Conservation (phyloP, 1,284 basidiomycete genomes). For the Ustilago hordei region DNA sequence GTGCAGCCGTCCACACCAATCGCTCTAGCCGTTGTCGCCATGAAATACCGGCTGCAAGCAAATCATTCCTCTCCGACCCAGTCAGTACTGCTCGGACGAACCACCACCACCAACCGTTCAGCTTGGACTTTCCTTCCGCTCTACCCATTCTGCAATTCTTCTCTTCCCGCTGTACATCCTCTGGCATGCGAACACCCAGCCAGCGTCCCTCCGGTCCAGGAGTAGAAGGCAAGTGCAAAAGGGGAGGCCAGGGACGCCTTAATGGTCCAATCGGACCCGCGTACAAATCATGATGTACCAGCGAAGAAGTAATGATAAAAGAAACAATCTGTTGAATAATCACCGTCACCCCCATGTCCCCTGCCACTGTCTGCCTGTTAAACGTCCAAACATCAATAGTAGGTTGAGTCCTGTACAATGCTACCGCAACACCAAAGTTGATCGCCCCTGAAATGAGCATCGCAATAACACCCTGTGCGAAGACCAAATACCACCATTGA, state of each 20-base stretch:
- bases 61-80: conserved; percentile 60
- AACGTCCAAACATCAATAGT: conserved; percentile 60
- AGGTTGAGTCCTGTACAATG: conserved; percentile 48
- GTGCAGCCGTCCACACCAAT: conserved; percentile 60
- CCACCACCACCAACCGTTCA: conserved; percentile 54
- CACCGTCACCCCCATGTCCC: conserved; percentile 67
- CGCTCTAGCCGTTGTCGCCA: conserved; percentile 56
- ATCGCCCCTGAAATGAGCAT: conserved; percentile 57
- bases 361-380: conserved; percentile 59
- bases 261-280: conserved; percentile 56
- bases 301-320: conserved; percentile 60
- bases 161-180: conserved; percentile 42
- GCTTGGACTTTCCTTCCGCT: conserved; percentile 22
- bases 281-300: conserved; percentile 59
- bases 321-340: conserved; percentile 65
- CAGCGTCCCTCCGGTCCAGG: conserved; percentile 46
- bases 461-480: conserved; percentile 40
- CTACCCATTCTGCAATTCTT: conserved; percentile 52
- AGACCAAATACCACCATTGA: conserved; percentile 51
- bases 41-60: conserved; percentile 52
- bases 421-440: conserved; percentile 65
- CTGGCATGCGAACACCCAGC: conserved; percentile 46
- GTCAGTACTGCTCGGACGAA: conserved; percentile 55
- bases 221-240: conserved; percentile 58
- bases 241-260: conserved; percentile 60